These are phyloP conservation scores for Lenwebbia sp. DNA, from an alignment of 345 rosid species.

Conservation along the genomic window DNA sequence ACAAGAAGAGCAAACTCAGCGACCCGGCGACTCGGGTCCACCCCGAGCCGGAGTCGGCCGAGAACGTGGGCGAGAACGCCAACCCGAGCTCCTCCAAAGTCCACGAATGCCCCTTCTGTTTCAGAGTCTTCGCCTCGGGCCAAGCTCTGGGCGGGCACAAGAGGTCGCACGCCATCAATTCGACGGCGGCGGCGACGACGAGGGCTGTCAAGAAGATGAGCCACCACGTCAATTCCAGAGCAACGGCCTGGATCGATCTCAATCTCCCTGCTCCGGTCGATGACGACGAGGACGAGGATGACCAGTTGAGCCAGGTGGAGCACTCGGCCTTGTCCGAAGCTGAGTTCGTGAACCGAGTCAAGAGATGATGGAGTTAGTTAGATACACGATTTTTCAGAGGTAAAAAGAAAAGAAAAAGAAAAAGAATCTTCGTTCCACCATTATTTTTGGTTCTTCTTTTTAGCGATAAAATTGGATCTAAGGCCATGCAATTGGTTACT, in stretches of 20 bases:
- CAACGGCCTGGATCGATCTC: slow-evolving; percentile 47
- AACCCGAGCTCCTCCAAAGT: slow-evolving; percentile 22
- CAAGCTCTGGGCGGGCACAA: slow-evolving; percentile 99
- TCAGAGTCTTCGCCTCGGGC: slow-evolving; percentile 74
- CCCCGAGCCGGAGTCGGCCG: background rate
- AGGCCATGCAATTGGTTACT: slow-evolving; percentile 12
- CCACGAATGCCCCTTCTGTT: slow-evolving; percentile 81
- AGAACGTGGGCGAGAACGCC: slow-evolving; percentile 26
- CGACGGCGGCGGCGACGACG: background rate
- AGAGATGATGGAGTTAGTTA: slow-evolving; percentile 12
- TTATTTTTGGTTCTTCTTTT: slow-evolving; percentile 20
- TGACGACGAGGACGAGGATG: slow-evolving; percentile 26
- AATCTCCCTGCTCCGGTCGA: slow-evolving; percentile 86
- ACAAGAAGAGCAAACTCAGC: slow-evolving; percentile 27
- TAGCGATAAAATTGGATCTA: slow-evolving; percentile 24
- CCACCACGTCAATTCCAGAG: background rate
- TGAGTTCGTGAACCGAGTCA: slow-evolving; percentile 26
- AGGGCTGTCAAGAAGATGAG: background rate
- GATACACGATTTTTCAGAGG: slow-evolving; percentile 8
- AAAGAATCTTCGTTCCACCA: background rate
- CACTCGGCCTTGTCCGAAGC: slow-evolving; percentile 69
- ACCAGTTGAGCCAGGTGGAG: slow-evolving; percentile 38
- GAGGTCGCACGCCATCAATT: slow-evolving; percentile 59
- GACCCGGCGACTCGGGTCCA: background rate
- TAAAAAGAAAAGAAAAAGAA: slow-evolving; percentile 22